These are phyloP conservation scores for Durusdinium trenchii DNA, from an alignment of 73 alveolate genomes.

Conservation along the genomic window DNA sequence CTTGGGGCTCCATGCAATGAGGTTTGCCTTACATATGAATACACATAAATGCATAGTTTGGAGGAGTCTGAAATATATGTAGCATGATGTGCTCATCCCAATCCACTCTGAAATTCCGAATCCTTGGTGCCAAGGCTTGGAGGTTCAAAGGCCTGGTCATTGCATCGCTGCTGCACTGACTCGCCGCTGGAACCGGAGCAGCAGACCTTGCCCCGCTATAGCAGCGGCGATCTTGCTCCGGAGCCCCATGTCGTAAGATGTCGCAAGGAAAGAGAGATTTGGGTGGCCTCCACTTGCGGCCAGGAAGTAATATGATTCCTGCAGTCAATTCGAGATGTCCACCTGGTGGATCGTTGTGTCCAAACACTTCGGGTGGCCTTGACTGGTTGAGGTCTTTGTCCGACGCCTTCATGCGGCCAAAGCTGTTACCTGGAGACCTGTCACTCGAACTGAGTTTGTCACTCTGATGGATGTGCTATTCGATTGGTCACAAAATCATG, in stretches of 20 bases:
- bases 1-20: neutral
- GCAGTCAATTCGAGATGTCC: neutral
- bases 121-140: slow-evolving; percentile 31
- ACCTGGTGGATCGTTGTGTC: neutral
- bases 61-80: neutral
- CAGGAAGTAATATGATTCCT: neutral
- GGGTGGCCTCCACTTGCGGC: neutral
- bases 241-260: neutral
- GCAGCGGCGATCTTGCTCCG: slow-evolving; percentile 86
- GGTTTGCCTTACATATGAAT: neutral
- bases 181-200: slow-evolving; percentile 54
- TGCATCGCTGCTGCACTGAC: slow-evolving; percentile 1
- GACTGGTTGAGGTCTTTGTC: slow-evolving; percentile 41
- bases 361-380: neutral
- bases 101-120: neutral
- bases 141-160: slow-evolving; percentile 64
- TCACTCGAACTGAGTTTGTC: neutral
- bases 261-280: neutral
- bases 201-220: slow-evolving; percentile 42
- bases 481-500: too few species aligned
- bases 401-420: slow-evolving; percentile 48
- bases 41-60: neutral
- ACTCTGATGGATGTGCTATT: too few species aligned
- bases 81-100: neutral
- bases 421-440: slow-evolving; percentile 72